Percentiles rank a stretch among this genome's conserved stretches.
Evolutionary conservation across 805 yeast species (phyloP).

Genomic region (Candida nanaspora): DNA sequence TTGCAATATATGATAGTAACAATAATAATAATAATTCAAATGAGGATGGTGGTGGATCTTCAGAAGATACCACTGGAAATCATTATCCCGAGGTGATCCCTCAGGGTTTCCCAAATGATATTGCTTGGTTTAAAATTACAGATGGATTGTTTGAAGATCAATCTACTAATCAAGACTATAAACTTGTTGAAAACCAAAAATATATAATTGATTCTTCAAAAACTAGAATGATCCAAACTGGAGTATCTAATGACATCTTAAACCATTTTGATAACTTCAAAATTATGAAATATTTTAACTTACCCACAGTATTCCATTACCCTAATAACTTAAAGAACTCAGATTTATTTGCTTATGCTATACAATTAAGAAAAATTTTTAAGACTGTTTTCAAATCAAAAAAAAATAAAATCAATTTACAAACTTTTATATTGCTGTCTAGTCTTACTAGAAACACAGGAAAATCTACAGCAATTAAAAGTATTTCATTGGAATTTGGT

Average conservation of each 20-base stretch:
- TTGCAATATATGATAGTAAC: constrained; percentile 25
- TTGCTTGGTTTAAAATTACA: constrained; percentile 81
- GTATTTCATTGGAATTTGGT: constrained; percentile 53
- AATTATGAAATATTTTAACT: not conserved
- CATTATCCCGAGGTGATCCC: constrained; percentile 37
- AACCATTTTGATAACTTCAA: constrained; percentile 13
- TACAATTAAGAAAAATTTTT: constrained; percentile 45
- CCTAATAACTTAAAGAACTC: constrained; percentile 4
- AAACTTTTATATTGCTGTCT: constrained; percentile 57
- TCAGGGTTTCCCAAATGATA: constrained; percentile 54
- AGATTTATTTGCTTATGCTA: constrained; percentile 38
- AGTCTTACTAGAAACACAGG: constrained; percentile 77
- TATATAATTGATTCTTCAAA: constrained; percentile 58
- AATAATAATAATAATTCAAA: constrained; percentile 8
- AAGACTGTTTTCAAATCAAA: constrained; percentile 37
- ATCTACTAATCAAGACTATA: constrained; percentile 11
- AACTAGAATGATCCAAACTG: constrained; percentile 67
- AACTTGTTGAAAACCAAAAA: constrained; percentile 24
- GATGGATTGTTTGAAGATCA: constrained; percentile 34
- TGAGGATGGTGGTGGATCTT: constrained; percentile 1
- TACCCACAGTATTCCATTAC: not conserved
- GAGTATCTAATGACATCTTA: constrained; percentile 36
- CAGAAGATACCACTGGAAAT: not conserved
- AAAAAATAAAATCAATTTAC: constrained; percentile 30
- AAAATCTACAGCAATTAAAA: constrained; percentile 55